Percentiles rank a stretch among this genome's conserved stretches.
phyloP scores from a whole-genome alignment of 2,329 filamentous ascomycete genomes.

The Metarhizium brunneum region DNA sequence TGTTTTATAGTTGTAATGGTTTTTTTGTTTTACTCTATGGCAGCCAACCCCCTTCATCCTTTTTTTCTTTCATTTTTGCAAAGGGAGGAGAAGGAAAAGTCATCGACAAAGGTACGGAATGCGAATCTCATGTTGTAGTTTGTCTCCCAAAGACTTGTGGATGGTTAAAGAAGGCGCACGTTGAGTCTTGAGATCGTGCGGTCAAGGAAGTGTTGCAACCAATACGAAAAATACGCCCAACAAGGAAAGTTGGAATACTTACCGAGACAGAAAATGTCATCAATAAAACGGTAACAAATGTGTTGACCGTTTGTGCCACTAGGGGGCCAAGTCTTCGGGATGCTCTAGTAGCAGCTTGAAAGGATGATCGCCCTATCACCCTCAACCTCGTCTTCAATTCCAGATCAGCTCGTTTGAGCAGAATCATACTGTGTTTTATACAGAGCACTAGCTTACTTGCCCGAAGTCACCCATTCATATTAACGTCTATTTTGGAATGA shows the following conservation, averaged over 20 bases:
- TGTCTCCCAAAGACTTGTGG: too few relatives aligned
- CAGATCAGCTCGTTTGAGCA: constrained; percentile 47
- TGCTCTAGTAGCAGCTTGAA: constrained; percentile 40
- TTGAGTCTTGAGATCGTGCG: constrained; percentile 16
- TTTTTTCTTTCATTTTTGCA: too few relatives aligned
- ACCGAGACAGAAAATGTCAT: constrained; percentile 44
- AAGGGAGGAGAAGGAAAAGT: too few relatives aligned
- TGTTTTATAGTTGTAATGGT: too few relatives aligned
- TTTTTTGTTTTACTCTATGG: too few relatives aligned
- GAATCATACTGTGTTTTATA: constrained; percentile 41
- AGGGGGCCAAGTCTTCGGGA: constrained; percentile 23
- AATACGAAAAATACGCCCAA: constrained; percentile 13
- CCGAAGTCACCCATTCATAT: constrained; percentile 42
- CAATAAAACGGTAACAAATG: constrained; percentile 32
- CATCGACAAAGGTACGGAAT: too few relatives aligned
- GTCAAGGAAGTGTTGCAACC: too few relatives aligned
- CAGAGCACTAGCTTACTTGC: constrained; percentile 47
- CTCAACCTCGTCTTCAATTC: constrained; percentile 52
- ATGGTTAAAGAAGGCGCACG: too few relatives aligned
- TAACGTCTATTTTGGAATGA: constrained; percentile 45
- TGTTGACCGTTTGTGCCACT: constrained; percentile 31
- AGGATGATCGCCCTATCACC: constrained; percentile 34
- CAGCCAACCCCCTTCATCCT: too few relatives aligned
- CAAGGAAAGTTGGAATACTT: constrained; percentile 33
- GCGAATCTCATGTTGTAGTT: too few relatives aligned